Evolutionary conservation across 495 filamentous ascomycete genomes (phyloP).

Genomic region (Terfezia boudieri): DNA sequence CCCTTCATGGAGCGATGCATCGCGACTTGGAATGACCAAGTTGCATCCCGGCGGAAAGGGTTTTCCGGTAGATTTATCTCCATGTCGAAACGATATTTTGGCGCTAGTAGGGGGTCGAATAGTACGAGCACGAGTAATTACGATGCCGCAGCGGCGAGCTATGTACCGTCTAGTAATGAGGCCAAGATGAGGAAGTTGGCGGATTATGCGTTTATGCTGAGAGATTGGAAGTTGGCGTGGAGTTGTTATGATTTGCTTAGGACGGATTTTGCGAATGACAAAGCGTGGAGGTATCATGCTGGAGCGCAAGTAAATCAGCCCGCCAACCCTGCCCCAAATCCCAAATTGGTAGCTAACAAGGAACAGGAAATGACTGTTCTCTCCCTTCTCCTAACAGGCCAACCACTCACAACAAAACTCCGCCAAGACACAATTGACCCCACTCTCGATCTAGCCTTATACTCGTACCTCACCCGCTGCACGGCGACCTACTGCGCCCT

Average conservation of each 20-base stretch:
- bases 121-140: constrained; percentile 42
- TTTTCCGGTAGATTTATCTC: constrained; percentile 75
- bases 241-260: constrained; percentile 75
- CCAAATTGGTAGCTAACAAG: too few relatives aligned
- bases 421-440: constrained; percentile 61
- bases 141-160: constrained; percentile 52
- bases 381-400: constrained; percentile 50
- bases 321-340: background rate
- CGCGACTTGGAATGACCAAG: constrained; percentile 88
- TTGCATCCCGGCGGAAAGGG: constrained; percentile 71
- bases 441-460: constrained; percentile 66
- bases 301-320: constrained; percentile 29
- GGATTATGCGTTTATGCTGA: constrained; percentile 87
- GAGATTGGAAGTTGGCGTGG: constrained; percentile 83
- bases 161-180: constrained; percentile 62
- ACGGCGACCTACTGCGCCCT: constrained; percentile 49
- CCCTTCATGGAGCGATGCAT: constrained; percentile 86
- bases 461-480: constrained; percentile 77
- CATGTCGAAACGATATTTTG: constrained; percentile 70
- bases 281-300: constrained; percentile 89
- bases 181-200: constrained; percentile 81
- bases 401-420: constrained; percentile 44
- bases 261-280: constrained; percentile 75
- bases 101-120: constrained; percentile 23
- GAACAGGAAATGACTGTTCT: constrained; percentile 69